Evolutionary conservation across 495 filamentous ascomycete genomes (phyloP), one percentile per base, ranked within the genome.

Genomic region (Aspergillus cavernicola): DNA sequence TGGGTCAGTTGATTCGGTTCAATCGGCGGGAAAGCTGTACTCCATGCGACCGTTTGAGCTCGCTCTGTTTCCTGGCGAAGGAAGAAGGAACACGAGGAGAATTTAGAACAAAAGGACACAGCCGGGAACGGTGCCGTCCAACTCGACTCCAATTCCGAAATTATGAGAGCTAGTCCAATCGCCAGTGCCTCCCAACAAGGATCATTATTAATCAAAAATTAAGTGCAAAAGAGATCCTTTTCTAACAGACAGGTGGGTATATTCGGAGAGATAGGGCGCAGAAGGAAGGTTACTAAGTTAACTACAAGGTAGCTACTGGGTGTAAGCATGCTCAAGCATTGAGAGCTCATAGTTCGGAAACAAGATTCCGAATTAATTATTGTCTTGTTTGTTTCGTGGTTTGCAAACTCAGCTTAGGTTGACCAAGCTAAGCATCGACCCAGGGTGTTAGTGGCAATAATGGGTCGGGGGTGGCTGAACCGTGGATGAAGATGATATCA

Each of bases 381-480:
- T 28, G n/a, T 23, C 2, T 28, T 10, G 12, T 4, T 45, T 15
- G 18, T 45, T 45, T 31, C 28, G 40, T 28, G 28, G 15, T 28
- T 48, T 1, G 9, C 11, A 28, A 33, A 22, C 43, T 46, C 18
- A 26, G 19, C 16, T 29, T 4, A 18, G 16, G 28, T 10, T 3
- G 28, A 46, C 13, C 15, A 46, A 19, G 43, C 43, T 20, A 46
- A 33, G 43, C 43, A 33, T 46, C n/a, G n/a, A n/a, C n/a, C n/a
- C n/a, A n/a, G n/a, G n/a, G n/a, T 13, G 10, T 44, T 16, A 13
- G 41, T 10, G 9, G 12, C 7, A 4, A 4, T 41, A 24, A 18
- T 15, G 10, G n/a, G n/a, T n/a, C n/a, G n/a, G n/a, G n/a, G n/a
- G n/a, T n/a, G n/a, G n/a, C n/a, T n/a, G n/a, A n/a, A n/a, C n/a